These are phyloP conservation scores for Spiromastix sp. DNA, from an alignment of 2,329 filamentous ascomycete genomes.

Conservation along the genomic window DNA sequence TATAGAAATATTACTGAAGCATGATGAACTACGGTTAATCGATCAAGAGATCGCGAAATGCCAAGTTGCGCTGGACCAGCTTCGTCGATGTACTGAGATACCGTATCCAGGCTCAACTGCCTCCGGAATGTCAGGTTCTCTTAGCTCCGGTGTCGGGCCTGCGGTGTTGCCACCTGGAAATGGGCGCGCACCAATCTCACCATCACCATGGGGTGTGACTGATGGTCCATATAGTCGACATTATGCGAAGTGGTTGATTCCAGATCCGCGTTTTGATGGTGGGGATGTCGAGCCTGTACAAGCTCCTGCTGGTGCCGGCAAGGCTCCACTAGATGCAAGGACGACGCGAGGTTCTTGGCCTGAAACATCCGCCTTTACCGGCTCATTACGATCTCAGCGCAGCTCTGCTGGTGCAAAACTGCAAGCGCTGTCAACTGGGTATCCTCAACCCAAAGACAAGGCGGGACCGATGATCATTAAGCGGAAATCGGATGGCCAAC, in stretches of 20 bases:
- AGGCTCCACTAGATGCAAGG: conserved; percentile 55
- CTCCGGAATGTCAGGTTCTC: conserved; percentile 48
- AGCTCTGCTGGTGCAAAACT: conserved; percentile 54
- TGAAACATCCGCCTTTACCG: conserved; percentile 41
- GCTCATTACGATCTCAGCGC: conserved; percentile 48
- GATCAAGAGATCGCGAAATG: conserved; percentile 96
- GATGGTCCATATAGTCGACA: conserved; percentile 91
- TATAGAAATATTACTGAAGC: conserved; percentile 85
- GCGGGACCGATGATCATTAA: conserved; percentile 74
- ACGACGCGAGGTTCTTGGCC: conserved; percentile 66
- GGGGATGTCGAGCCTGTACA: conserved; percentile 25
- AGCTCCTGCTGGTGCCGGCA: conserved; percentile 19
- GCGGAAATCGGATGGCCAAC: conserved; percentile 68
- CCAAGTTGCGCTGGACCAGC: conserved; percentile 83
- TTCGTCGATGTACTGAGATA: conserved; percentile 84
- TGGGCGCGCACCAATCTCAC: conserved; percentile 61
- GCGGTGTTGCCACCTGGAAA: conserved; percentile 53
- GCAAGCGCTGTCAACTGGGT: conserved; percentile 59
- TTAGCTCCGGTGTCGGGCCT: conserved; percentile 65
- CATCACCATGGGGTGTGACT: conserved; percentile 79
- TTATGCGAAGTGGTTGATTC: conserved; percentile 91
- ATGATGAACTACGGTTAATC: conserved; percentile 86
- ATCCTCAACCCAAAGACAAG: conserved; percentile 67
- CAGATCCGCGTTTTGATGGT: conserved; percentile 77
- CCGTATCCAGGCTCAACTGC: conserved; percentile 69